phyloP scores from a whole-genome alignment of 306 rosid genomes.

The Erythrophleum fordii region DNA sequence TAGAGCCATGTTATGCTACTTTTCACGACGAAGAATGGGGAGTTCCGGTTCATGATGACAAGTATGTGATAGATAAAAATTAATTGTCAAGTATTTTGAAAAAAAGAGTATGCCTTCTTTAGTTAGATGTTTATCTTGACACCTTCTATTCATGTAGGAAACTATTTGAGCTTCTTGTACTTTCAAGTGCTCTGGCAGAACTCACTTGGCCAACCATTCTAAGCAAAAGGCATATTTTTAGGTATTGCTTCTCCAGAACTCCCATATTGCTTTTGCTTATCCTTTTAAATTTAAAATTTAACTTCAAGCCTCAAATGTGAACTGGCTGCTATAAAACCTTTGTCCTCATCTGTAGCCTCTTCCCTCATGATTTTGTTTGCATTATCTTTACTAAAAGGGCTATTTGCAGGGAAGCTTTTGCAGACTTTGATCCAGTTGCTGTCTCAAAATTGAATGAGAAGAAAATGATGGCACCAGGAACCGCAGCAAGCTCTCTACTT shows the following conservation, averaged over 20 bases:
- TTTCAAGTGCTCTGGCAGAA: conserved; percentile 79
- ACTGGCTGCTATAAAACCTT: background rate
- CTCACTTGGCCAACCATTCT: conserved; percentile 84
- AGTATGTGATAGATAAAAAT: conserved; percentile 50
- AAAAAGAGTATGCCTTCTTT: conserved; percentile 18
- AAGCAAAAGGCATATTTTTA: conserved; percentile 75
- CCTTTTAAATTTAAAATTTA: background rate
- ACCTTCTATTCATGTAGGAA: conserved; percentile 56
- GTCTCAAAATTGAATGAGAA: conserved; percentile 72
- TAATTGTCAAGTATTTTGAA: conserved; percentile 7
- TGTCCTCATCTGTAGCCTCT: conserved; percentile 3
- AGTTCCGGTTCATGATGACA: conserved; percentile 81
- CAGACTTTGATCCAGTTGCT: conserved; percentile 71
- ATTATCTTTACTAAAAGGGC: conserved; percentile 31
- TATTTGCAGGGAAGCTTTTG: conserved; percentile 80
- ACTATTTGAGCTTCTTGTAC: conserved; percentile 82
- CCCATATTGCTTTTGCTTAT: conserved; percentile 1
- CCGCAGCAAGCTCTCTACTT: conserved; percentile 63
- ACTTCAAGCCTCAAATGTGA: conserved; percentile 19
- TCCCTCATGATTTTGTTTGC: conserved; percentile 16
- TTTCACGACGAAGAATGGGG: conserved; percentile 95
- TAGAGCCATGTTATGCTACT: conserved; percentile 70
- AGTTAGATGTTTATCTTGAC: conserved; percentile 35
- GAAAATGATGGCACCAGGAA: conserved; percentile 67
- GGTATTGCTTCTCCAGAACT: conserved; percentile 50